Conservation (phyloP, 75 land plant genomes). For the Cunninghamia lanceolata region DNA sequence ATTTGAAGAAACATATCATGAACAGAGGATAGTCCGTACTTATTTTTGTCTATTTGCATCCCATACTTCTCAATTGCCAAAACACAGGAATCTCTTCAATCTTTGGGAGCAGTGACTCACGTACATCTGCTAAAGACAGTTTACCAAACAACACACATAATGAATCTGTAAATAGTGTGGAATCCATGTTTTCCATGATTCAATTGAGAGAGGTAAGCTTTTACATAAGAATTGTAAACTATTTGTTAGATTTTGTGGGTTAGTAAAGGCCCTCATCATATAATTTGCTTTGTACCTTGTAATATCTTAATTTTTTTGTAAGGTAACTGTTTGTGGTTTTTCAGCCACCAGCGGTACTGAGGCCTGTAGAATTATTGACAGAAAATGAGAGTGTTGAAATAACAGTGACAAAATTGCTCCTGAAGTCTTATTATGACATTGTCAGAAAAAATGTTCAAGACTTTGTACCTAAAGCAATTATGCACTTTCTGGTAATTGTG, state of each 20-base stretch:
- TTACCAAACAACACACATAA: slow-evolving; percentile 20
- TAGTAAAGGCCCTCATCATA: background rate
- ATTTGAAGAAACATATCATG: background rate
- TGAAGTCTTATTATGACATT: slow-evolving; percentile 92
- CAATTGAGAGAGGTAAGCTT: slow-evolving; percentile 72
- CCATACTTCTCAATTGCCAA: background rate
- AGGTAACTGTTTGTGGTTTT: background rate
- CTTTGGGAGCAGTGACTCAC: slow-evolving; percentile 59
- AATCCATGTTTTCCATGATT: slow-evolving; percentile 51
- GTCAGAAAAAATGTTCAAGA: slow-evolving; percentile 92
- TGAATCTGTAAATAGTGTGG: slow-evolving; percentile 43
- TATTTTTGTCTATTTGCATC: background rate
- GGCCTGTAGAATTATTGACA: slow-evolving; percentile 73
- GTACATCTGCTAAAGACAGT: slow-evolving; percentile 36
- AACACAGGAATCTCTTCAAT: slow-evolving; percentile 72
- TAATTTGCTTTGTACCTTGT: background rate
- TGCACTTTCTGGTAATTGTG: slow-evolving; percentile 89
- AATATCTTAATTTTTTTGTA: background rate
- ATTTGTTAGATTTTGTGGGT: background rate
- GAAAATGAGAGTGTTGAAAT: slow-evolving; percentile 87
- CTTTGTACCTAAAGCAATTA: slow-evolving; percentile 92
- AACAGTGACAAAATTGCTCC: slow-evolving; percentile 65
- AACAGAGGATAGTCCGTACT: background rate
- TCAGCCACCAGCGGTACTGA: slow-evolving; percentile 81
- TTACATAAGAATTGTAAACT: background rate